phyloP scores from a whole-genome alignment of 2,329 filamentous ascomycete species.

The Cephalotrichum gorgonifer region DNA sequence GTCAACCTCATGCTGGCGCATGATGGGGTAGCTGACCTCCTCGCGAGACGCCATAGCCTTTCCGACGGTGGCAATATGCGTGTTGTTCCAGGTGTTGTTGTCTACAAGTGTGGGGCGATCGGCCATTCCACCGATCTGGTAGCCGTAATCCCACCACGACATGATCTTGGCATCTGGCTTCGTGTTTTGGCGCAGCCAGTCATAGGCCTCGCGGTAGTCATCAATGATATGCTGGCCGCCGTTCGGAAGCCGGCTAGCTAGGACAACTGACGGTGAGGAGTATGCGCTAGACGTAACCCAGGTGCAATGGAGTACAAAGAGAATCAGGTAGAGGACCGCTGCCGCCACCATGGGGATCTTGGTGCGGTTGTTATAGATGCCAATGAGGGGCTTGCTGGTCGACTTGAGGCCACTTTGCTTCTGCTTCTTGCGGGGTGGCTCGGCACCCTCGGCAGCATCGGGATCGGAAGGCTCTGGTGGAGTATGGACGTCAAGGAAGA shows the following conservation, averaged over 20 bases:
- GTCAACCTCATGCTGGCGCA: constrained; percentile 96
- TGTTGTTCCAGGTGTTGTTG: constrained; percentile 99
- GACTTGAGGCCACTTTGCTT: constrained; percentile 53
- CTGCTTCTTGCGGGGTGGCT: constrained; percentile 44
- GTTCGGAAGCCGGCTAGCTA: constrained; percentile 85
- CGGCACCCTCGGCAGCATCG: constrained; percentile 32
- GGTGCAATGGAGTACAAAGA: constrained; percentile 96
- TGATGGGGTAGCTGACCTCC: constrained; percentile 97
- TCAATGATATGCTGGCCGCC: constrained; percentile 98
- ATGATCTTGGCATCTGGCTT: constrained; percentile 92
- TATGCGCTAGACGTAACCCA: constrained; percentile 99
- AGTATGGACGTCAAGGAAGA: constrained; percentile 60
- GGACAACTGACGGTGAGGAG: constrained; percentile 92
- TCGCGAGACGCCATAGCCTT: constrained; percentile 98
- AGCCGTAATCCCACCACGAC: constrained; percentile 99
- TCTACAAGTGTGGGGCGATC: constrained; percentile 94
- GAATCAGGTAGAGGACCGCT: constrained; percentile 69
- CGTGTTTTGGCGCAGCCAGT: constrained; percentile 98
- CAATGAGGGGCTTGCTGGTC: constrained; percentile 62
- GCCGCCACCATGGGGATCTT: constrained; percentile 67
- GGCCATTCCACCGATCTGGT: constrained; percentile 99
- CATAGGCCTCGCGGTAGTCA: constrained; percentile 97
- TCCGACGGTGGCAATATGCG: constrained; percentile 95
- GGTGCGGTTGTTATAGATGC: constrained; percentile 72
- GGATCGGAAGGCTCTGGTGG: constrained; percentile 33